A percentile compares a stretch with the other conserved stretches of the same genome.
phyloP scores from a whole-genome alignment of 805 yeast genomes.

The Priceomyces fermenticarens region DNA sequence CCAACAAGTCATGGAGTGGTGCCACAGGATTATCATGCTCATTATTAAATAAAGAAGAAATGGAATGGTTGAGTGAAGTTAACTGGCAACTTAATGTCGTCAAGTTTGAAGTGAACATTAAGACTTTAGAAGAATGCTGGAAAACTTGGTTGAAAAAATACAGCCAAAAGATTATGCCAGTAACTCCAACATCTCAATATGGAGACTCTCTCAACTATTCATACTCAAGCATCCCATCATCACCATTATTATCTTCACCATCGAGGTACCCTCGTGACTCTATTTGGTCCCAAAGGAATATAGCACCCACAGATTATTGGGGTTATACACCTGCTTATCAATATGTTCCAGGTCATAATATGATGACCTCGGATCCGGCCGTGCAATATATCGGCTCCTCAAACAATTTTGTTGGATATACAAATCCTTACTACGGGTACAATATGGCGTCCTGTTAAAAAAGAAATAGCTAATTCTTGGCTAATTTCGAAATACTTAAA shows the following conservation, averaged over 20 bases:
- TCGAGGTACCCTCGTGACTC: constrained; percentile 19
- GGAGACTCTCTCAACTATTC: constrained; percentile 2
- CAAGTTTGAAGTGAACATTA: constrained; percentile 34
- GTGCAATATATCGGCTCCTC: constrained; percentile 17
- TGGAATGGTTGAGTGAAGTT: constrained; percentile 60
- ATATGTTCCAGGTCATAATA: constrained; percentile 10
- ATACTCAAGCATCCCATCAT: constrained; percentile 17
- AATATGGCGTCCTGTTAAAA: constrained; percentile 26
- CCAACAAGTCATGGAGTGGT: constrained; percentile 92
- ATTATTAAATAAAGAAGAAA: constrained; percentile 65
- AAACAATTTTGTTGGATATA: constrained; percentile 28
- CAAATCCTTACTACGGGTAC: constrained; percentile 36
- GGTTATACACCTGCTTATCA: constrained; percentile 21
- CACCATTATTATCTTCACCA: constrained; percentile 28
- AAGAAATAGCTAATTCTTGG: no score
- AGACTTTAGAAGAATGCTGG: constrained; percentile 45
- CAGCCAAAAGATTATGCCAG: constrained; percentile 7
- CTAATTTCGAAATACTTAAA: no score
- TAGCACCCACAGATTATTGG: constrained; percentile 17
- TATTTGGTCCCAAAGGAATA: constrained; percentile 20
- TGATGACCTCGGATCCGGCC: constrained; percentile 12
- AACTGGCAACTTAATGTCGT: constrained; percentile 56
- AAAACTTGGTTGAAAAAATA: constrained; percentile 40
- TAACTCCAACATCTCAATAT: constrained; percentile 4
- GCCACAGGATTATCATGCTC: constrained; percentile 79